Conservation (phyloP, 495 filamentous ascomycete species). For the Penicillium maclennaniae region DNA sequence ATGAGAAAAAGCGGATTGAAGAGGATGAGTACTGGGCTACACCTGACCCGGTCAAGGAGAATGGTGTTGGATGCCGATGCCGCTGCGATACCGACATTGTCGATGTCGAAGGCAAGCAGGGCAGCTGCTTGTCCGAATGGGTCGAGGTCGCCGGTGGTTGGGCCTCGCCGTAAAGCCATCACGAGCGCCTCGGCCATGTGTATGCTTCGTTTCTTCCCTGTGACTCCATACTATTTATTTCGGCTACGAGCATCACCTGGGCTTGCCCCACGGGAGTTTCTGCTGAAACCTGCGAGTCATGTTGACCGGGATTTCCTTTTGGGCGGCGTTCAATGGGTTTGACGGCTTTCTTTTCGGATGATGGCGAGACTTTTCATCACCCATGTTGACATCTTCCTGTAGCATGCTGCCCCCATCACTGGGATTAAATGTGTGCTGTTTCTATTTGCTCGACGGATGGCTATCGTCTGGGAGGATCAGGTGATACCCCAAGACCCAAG, state of each 20-base stretch:
- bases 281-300: conserved; percentile 38
- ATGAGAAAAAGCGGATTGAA: conserved; percentile 83
- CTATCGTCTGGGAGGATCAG: background rate
- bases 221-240: conserved; percentile 33
- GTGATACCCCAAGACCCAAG: background rate
- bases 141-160: conserved; percentile 96
- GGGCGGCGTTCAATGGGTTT: conserved; percentile 46
- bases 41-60: conserved; percentile 83
- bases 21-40: conserved; percentile 97
- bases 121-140: conserved; percentile 94
- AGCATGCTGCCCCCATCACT: conserved; percentile 39
- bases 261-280: conserved; percentile 34
- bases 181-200: conserved; percentile 20
- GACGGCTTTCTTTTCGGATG: conserved; percentile 36
- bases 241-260: conserved; percentile 36
- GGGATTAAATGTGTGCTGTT: conserved; percentile 22
- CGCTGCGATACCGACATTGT: conserved; percentile 97
- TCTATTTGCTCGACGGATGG: conserved; percentile 8
- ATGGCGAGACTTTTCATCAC: conserved; percentile 37
- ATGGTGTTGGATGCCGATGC: conserved; percentile 95
- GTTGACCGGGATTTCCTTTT: conserved; percentile 32
- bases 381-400: conserved; percentile 44
- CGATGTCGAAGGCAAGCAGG: conserved; percentile 95
- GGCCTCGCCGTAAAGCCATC: conserved; percentile 58
- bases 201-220: conserved; percentile 29